These are phyloP conservation scores for Colletotrichum theobromicola DNA, from an alignment of 2,329 filamentous ascomycete species.

Conservation along the genomic window DNA sequence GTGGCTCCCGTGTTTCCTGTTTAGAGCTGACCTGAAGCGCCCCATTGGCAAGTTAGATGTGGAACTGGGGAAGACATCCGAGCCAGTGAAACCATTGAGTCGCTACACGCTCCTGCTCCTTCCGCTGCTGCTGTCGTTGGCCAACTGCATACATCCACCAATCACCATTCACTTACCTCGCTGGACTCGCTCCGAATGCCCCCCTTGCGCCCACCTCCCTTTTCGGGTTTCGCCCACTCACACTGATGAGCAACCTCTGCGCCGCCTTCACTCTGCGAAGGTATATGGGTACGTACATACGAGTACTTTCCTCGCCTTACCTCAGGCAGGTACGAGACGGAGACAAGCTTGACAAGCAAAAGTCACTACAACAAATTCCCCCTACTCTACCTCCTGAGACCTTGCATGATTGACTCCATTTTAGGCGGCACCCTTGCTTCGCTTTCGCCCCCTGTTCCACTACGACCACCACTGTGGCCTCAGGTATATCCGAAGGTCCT, in stretches of 20 bases:
- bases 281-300: background rate
- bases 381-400: background rate
- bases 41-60: background rate
- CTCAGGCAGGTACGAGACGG: background rate
- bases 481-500: background rate
- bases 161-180: background rate
- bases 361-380: too few relatives aligned
- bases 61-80: background rate
- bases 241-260: background rate
- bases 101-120: background rate
- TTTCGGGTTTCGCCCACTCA: constrained; percentile 3
- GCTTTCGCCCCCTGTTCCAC: background rate
- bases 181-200: background rate
- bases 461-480: background rate
- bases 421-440: background rate
- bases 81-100: constrained; percentile 15
- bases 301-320: background rate
- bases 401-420: constrained; percentile 7
- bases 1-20: constrained; percentile 7
- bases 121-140: background rate
- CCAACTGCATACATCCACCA: background rate
- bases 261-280: background rate
- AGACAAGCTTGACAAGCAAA: background rate
- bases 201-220: background rate
- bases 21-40: background rate